Percentiles rank a stretch among this genome's conserved stretches.
These are phyloP conservation scores for Pythium rhizo-oryzae DNA, from an alignment of 352 stramenopile species.

Conservation along the genomic window DNA sequence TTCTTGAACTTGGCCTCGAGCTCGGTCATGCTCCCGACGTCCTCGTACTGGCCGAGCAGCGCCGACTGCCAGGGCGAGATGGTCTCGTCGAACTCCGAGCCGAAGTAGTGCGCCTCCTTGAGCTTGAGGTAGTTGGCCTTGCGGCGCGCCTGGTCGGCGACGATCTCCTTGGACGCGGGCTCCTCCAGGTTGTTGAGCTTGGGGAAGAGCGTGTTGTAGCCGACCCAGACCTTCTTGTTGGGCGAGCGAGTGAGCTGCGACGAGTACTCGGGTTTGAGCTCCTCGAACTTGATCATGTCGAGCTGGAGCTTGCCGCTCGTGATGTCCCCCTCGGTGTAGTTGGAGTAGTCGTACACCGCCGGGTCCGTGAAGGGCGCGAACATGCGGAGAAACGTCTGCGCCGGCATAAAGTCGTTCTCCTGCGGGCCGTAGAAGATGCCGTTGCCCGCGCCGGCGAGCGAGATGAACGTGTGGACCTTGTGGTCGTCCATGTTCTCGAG, in stretches of 20 bases:
- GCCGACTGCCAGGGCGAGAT: constrained; percentile 41
- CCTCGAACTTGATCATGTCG: constrained; percentile 35
- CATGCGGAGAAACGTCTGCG: constrained; percentile 35
- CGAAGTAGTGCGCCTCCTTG: constrained; percentile 38
- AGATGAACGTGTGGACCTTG: constrained; percentile 46
- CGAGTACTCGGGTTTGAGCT: constrained; percentile 29
- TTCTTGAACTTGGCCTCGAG: constrained; percentile 33
- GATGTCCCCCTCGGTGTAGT: constrained; percentile 31
- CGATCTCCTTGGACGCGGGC: constrained; percentile 17
- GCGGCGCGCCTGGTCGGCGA: constrained; percentile 28
- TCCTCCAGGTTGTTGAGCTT: constrained; percentile 38
- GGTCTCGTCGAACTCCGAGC: constrained; percentile 32
- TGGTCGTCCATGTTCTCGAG: constrained; percentile 61
- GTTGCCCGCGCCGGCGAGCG: constrained; percentile 48
- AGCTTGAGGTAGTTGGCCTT: constrained; percentile 33
- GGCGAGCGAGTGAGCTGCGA: constrained; percentile 40
- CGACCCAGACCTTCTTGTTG: constrained; percentile 26
- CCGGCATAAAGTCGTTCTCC: constrained; percentile 32
- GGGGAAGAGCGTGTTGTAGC: constrained; percentile 39
- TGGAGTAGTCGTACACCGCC: constrained; percentile 36
- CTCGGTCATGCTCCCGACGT: constrained; percentile 29
- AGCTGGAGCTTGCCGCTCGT: constrained; percentile 37
- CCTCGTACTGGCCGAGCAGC: constrained; percentile 36
- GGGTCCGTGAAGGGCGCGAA: constrained; percentile 19
- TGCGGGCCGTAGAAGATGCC: constrained; percentile 55